Evolutionary conservation across 495 filamentous ascomycete species (phyloP).

Genomic region (Eremomyces bilateralis): DNA sequence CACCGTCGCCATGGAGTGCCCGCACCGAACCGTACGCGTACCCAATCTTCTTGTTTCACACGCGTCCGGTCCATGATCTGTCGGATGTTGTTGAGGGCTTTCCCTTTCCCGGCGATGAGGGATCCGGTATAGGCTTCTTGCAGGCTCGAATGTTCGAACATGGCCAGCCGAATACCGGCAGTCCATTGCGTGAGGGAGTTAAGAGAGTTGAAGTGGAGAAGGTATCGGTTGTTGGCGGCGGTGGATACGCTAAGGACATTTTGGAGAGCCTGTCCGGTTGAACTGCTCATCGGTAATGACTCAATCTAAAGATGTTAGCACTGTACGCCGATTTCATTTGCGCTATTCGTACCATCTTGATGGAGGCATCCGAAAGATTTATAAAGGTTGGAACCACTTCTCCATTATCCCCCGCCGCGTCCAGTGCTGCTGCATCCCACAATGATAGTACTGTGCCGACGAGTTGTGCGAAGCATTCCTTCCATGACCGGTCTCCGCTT

Average conservation of each 20-base stretch:
- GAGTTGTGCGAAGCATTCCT: slow-evolving; percentile 91
- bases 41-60: slow-evolving; percentile 77
- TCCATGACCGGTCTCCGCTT: slow-evolving; percentile 72
- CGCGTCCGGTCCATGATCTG: slow-evolving; percentile 60
- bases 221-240: slow-evolving; percentile 82
- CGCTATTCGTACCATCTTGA: slow-evolving; percentile 57
- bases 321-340: slow-evolving; percentile 1
- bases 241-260: slow-evolving; percentile 92
- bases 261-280: slow-evolving; percentile 54
- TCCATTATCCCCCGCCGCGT: slow-evolving; percentile 59
- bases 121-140: slow-evolving; percentile 96
- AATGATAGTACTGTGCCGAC: slow-evolving; percentile 86
- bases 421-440: slow-evolving; percentile 88
- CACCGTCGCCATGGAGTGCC: slow-evolving; percentile 92
- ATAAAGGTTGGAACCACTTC: slow-evolving; percentile 89
- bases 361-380: slow-evolving; percentile 89
- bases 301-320: slow-evolving; percentile 42
- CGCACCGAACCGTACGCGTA: slow-evolving; percentile 82
- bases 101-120: slow-evolving; percentile 87
- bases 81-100: slow-evolving; percentile 63
- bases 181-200: slow-evolving; percentile 93
- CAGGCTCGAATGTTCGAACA: slow-evolving; percentile 83
- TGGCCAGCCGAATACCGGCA: slow-evolving; percentile 74
- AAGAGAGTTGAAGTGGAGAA: slow-evolving; percentile 87
- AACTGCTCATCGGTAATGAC: slow-evolving; percentile 58